phyloP scores from a whole-genome alignment of 108 stramenopile genomes.

The Stephanodiscus minutulus region DNA sequence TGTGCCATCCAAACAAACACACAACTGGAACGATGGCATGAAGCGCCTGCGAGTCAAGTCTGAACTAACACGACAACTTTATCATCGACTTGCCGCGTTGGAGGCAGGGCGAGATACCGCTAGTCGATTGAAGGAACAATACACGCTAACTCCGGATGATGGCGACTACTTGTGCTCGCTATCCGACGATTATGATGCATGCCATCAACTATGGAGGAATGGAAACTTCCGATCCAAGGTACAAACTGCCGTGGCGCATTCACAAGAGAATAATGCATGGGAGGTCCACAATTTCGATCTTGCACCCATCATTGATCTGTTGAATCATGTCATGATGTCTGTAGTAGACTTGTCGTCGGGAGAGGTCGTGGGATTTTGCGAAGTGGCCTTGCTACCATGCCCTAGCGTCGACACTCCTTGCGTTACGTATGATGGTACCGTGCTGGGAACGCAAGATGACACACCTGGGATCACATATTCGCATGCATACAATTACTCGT shows the following conservation, averaged over 20 bases:
- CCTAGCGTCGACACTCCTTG: constrained; percentile 6
- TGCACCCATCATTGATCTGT: constrained; percentile 49
- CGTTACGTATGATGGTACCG: neutral
- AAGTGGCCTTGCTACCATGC: constrained; percentile 63
- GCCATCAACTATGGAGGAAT: constrained; percentile 51
- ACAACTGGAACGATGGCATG: constrained; percentile 26
- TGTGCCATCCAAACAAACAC: neutral
- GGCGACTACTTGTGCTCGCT: constrained; percentile 13
- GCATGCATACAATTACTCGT: neutral
- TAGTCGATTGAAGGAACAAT: neutral
- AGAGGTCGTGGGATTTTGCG: constrained; percentile 73
- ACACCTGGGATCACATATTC: neutral
- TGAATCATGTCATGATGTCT: constrained; percentile 76
- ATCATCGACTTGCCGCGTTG: constrained; percentile 49
- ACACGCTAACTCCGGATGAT: constrained; percentile 7
- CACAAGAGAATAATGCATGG: constrained; percentile 69
- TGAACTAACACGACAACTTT: constrained; percentile 32
- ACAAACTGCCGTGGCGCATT: constrained; percentile 37
- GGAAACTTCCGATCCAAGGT: constrained; percentile 61
- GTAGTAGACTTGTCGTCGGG: constrained; percentile 51
- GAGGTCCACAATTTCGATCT: constrained; percentile 61
- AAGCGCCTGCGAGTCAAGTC: constrained; percentile 27
- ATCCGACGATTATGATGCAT: constrained; percentile 11
- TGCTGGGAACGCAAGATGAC: neutral
- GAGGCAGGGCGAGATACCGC: constrained; percentile 43